These are phyloP conservation scores for Pestalotiopsis sp. DNA, from an alignment of 2,329 filamentous ascomycete genomes.

Conservation along the genomic window DNA sequence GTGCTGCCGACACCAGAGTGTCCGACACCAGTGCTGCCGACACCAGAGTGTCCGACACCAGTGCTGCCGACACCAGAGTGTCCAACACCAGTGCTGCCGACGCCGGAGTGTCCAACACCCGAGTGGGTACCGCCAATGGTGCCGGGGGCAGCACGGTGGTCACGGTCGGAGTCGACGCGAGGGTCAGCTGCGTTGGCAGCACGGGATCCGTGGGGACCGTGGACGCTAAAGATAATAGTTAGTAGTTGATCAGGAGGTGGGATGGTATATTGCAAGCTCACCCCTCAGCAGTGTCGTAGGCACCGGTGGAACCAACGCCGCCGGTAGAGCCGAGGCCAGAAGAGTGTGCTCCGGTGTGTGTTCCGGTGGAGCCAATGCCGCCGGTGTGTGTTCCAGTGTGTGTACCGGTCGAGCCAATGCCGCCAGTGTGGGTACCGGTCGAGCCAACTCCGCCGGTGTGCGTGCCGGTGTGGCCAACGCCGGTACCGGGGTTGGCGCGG, in stretches of 20 bases:
- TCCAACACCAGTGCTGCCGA: conserved; percentile 20
- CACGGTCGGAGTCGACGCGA: conserved; percentile 35
- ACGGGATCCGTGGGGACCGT: conserved; percentile 23
- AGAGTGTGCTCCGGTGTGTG: conserved; percentile 18
- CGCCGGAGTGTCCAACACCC: conserved; percentile 17
- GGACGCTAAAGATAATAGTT: neutral
- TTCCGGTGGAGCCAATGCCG: conserved; percentile 13
- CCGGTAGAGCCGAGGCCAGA: conserved; percentile 14
- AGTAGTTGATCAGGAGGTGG: no score
- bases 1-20: conserved; percentile 22
- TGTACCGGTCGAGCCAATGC: conserved; percentile 20
- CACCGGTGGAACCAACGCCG: neutral
- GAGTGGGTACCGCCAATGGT: conserved; percentile 10
- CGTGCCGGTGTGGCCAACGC: conserved; percentile 8
- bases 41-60: conserved; percentile 16
- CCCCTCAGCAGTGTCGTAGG: neutral
- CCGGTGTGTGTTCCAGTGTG: conserved; percentile 29
- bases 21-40: conserved; percentile 21
- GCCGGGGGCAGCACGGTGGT: conserved; percentile 31
- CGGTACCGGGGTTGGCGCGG: conserved; percentile 27
- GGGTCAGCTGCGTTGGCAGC: conserved; percentile 24
- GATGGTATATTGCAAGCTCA: neutral
- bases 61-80: conserved; percentile 22
- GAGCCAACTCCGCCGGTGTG: conserved; percentile 18
- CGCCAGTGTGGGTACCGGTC: neutral